Evolutionary conservation across 225 moss, liverwort and hornwort genomes (phyloP).

Genomic region (Physcomitrium patens): DNA sequence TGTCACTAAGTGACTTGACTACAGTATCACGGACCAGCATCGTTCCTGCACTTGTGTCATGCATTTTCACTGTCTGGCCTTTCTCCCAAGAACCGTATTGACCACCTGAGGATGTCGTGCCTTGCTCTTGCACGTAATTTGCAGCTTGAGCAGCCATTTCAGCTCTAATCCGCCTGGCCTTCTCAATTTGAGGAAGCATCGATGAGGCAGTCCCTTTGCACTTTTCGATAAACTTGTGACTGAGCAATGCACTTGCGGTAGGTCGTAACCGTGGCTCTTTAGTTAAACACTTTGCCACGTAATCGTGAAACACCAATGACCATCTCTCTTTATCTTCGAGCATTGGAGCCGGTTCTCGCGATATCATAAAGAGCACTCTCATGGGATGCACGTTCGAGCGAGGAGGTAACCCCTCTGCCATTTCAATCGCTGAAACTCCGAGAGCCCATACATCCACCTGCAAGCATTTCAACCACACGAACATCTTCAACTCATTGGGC

Average conservation of each 20-base stretch:
- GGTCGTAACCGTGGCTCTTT: constrained; percentile 97
- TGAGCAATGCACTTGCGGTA: constrained; percentile 80
- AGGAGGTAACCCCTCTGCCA: constrained; percentile 99
- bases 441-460: constrained; percentile 99
- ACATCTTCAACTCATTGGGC: background rate
- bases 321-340: constrained; percentile 99
- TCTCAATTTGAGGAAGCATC: constrained; percentile 95
- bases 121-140: constrained; percentile 78
- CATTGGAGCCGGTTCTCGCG: constrained; percentile 98
- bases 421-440: constrained; percentile 97
- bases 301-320: constrained; percentile 93
- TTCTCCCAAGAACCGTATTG: constrained; percentile 97
- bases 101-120: constrained; percentile 81
- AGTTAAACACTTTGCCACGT: constrained; percentile 93
- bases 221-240: constrained; percentile 93
- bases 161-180: constrained; percentile 68
- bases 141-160: constrained; percentile 91
- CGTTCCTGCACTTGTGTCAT: constrained; percentile 88
- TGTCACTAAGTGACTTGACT: constrained; percentile 50
- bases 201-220: constrained; percentile 94
- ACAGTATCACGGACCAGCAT: constrained; percentile 87
- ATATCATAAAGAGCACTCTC: constrained; percentile 99
- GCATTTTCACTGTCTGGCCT: constrained; percentile 96
- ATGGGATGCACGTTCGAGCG: constrained; percentile 98
- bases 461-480: constrained; percentile 4